A percentile compares a stretch with the other conserved stretches of the same genome.
Evolutionary conservation across 176 grass and related monocot species (phyloP).

Genomic region (Oryza punctata): DNA sequence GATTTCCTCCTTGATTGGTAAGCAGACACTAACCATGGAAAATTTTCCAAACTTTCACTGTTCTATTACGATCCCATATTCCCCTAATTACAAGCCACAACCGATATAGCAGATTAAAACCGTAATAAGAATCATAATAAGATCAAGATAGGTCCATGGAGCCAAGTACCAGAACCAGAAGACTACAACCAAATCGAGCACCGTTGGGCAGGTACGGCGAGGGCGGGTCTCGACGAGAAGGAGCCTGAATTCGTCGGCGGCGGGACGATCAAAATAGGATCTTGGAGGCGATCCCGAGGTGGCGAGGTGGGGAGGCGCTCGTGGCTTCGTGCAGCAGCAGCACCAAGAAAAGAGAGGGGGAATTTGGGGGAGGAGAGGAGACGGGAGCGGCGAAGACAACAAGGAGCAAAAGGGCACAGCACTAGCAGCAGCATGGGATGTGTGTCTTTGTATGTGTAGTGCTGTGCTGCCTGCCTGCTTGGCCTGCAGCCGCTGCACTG

Average conservation of each 20-base stretch:
- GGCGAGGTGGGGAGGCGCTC: conserved; percentile 26
- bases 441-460: neutral
- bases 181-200: conserved; percentile 18
- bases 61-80: neutral
- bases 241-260: neutral
- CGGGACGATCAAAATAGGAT: conserved; percentile 21
- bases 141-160: neutral
- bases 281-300: conserved; percentile 26
- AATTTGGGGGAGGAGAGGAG: conserved; percentile 25
- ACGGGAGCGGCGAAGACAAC: neutral
- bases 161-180: neutral
- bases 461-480: conserved; percentile 20
- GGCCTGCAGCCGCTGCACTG: conserved; percentile 3
- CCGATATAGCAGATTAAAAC: neutral
- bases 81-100: conserved; percentile 2
- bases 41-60: neutral
- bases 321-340: conserved; percentile 13
- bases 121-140: neutral
- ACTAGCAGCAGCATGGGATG: neutral
- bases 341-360: conserved; percentile 21
- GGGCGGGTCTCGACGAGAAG: neutral
- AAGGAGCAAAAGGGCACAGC: conserved; percentile 7
- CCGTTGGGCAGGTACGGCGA: neutral
- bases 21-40: neutral
- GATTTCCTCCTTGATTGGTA: neutral